These are phyloP conservation scores for Pulveroboletus sp. DNA, from an alignment of 768 basidiomycete genomes.

Conservation along the genomic window DNA sequence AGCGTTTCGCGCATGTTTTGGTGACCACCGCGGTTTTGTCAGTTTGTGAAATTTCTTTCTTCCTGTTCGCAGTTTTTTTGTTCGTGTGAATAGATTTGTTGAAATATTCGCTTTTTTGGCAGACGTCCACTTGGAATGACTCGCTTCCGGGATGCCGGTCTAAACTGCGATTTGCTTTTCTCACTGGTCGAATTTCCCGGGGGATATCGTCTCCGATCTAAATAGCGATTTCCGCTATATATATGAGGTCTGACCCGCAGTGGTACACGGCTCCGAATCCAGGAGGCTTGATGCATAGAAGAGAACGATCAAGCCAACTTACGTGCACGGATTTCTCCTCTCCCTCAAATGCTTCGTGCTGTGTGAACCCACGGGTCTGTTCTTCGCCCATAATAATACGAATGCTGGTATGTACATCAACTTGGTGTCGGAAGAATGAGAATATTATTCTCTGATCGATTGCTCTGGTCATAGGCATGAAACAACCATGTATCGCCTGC, in stretches of 20 bases:
- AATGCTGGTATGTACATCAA: slow-evolving; percentile 9
- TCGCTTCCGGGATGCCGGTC: background rate
- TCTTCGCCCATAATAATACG: background rate
- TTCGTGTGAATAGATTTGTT: background rate
- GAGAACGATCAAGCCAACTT: background rate
- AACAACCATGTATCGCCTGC: background rate
- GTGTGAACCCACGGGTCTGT: background rate
- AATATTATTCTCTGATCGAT: background rate
- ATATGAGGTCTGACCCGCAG: no score
- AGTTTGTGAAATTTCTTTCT: background rate
- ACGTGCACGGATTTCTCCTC: background rate
- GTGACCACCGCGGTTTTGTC: background rate
- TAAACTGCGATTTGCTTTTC: background rate
- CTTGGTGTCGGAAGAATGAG: background rate
- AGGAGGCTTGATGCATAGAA: background rate
- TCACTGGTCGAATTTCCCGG: background rate
- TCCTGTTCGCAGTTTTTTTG: background rate
- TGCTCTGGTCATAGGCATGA: background rate
- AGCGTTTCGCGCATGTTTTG: background rate
- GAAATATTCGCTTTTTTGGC: background rate
- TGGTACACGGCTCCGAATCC: no score
- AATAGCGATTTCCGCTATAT: slow-evolving; percentile 12
- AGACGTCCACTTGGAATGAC: no score
- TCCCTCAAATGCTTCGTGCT: background rate
- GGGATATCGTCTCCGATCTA: background rate